Evolutionary conservation across 78 protist genomes (phyloP).

Genomic region (Protostelium mycophagum): DNA sequence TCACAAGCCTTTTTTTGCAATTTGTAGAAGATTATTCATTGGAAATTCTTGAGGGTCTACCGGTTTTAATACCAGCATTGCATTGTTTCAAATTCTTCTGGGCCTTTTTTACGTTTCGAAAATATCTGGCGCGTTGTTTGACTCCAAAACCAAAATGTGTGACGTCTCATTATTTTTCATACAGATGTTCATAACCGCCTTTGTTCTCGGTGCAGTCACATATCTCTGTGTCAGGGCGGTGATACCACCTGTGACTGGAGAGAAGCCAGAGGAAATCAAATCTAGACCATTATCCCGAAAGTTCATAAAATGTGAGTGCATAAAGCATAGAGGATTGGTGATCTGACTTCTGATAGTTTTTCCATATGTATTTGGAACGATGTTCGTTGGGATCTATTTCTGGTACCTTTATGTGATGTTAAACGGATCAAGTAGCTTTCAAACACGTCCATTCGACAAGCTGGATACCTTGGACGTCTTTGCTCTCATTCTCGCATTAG

Average conservation of each 20-base stretch:
- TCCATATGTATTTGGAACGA: not conserved
- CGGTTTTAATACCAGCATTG: no score
- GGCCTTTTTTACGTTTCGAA: no score
- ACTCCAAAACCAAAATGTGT: no score
- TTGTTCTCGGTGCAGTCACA: not conserved
- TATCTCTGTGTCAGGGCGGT: not conserved
- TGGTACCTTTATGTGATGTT: not conserved
- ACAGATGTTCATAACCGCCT: not conserved
- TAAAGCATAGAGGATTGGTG: not conserved
- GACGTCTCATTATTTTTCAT: no score
- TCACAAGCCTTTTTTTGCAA: no score
- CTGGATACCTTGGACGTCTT: not conserved
- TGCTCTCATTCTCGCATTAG: not conserved
- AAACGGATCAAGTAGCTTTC: not conserved
- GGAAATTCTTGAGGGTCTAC: no score
- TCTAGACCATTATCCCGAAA: not conserved
- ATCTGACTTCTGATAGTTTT: not conserved
- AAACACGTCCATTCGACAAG: not conserved
- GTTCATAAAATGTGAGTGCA: not conserved
- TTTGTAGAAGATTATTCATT: no score
- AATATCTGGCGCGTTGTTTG: no score
- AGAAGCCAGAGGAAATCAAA: not conserved
- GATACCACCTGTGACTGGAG: not conserved
- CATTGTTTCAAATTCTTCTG: no score
- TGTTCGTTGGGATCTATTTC: not conserved